Base-by-base conservation (phyloP, 1,284 basidiomycete species). In the Boletus smithii region DNA sequence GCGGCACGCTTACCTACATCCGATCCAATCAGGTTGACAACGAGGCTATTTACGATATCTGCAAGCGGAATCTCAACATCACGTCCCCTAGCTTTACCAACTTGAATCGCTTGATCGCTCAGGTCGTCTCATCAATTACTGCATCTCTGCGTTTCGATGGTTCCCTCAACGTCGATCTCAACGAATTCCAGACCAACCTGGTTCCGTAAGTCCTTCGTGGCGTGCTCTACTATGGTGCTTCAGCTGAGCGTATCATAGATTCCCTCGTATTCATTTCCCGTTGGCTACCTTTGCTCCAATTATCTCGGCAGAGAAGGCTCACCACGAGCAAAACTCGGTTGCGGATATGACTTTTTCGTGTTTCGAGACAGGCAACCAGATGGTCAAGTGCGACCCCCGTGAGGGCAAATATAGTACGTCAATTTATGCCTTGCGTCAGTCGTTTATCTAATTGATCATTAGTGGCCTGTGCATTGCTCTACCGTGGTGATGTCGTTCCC, bases 41-140 rank as follows among this genome's bases (percentile, higher is more conserved):
- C 69, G 86, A 91, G 71, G 88, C 88, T 45, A 95, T 95, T 70
- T 95, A 97, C 77, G 93, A 97, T 71, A 97, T 95, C 61, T 95
- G 90, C 84, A 88, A 90, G 74, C 84, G 85, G 72, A 90, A 90
- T 70, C 76, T 94, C 50, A 82, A 81, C 63, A 89, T 93, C 64
- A 69, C 76, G 49, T 84, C 85, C 30, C 90, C 91, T 7, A 79
- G 86, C 50, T 91, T 91, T 76, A 87, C 84, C 61, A 93, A 94
- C 78, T 72, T 94, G 56, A 94, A 93, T 77, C 76, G 90, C 56
- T 76, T 94, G 55, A 93, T 94, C 57, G 91, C 91, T 46, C 87
- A 91, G 67, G 91, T 94, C 53, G 91, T 95, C 52, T 94, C 89
- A 8, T 91, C 88, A 42, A 85, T 94, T 81, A 74, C 71, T 5